These are phyloP conservation scores for Parietichytrium sp. DNA, from an alignment of 108 stramenopile genomes.

Conservation along the genomic window DNA sequence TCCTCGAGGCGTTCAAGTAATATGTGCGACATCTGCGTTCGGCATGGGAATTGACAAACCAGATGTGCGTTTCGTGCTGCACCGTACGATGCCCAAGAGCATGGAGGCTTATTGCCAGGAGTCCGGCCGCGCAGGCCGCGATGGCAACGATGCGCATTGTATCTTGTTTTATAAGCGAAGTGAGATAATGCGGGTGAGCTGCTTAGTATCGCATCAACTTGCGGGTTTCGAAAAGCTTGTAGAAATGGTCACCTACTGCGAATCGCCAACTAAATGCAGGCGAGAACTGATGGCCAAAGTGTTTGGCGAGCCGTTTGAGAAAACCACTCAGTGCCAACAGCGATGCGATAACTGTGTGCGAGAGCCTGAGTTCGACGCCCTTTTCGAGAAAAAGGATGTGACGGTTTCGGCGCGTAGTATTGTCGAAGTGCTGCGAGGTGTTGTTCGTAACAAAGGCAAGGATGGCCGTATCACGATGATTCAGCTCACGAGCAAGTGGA, in stretches of 20 bases:
- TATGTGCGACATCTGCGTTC: slow-evolving; percentile 89
- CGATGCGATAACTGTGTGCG: slow-evolving; percentile 41
- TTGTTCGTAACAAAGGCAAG: background rate
- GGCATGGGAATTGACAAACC: slow-evolving; percentile 79
- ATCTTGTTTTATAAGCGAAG: slow-evolving; percentile 77
- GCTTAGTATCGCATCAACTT: background rate
- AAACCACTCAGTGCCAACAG: background rate
- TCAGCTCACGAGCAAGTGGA: background rate
- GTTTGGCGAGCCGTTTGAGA: slow-evolving; percentile 39
- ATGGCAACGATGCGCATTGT: slow-evolving; percentile 83
- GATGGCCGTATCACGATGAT: background rate
- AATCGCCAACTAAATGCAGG: slow-evolving; percentile 7
- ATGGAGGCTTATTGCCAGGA: slow-evolving; percentile 85
- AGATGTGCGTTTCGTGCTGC: slow-evolving; percentile 92
- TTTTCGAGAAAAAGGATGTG: background rate
- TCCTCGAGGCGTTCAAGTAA: slow-evolving; percentile 80
- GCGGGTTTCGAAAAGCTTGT: slow-evolving; percentile 73
- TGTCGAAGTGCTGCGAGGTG: background rate
- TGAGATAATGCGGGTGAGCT: background rate
- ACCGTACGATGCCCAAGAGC: slow-evolving; percentile 93
- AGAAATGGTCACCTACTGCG: slow-evolving; percentile 61
- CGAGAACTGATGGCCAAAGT: background rate
- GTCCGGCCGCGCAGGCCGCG: slow-evolving; percentile 91
- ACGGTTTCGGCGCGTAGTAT: background rate
- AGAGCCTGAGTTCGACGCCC: too few species aligned